Percentiles rank a stretch among this genome's conserved stretches.
Evolutionary conservation across 108 stramenopile genomes (phyloP).

Genomic region (Fragilariopsis cylindrus): DNA sequence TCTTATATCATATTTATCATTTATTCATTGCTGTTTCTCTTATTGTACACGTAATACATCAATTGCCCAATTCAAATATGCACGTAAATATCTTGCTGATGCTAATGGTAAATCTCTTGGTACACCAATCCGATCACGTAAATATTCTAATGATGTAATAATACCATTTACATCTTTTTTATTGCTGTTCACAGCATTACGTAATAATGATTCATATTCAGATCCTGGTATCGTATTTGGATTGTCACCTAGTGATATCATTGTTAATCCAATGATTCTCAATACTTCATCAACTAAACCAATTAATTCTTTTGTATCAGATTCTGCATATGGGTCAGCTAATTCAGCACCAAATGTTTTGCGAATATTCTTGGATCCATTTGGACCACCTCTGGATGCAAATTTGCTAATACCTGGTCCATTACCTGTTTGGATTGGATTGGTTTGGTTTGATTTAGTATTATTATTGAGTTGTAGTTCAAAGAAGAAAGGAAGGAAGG

Average conservation of each 20-base stretch:
- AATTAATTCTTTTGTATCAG: slow-evolving; percentile 45
- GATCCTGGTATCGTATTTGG: slow-evolving; percentile 24
- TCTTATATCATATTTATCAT: no score
- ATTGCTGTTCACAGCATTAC: background rate
- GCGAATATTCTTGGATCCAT: slow-evolving; percentile 73
- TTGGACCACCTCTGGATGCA: slow-evolving; percentile 75
- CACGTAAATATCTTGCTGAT: slow-evolving; percentile 72
- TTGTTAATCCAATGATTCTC: slow-evolving; percentile 51
- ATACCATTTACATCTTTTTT: slow-evolving; percentile 41
- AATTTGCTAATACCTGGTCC: slow-evolving; percentile 54
- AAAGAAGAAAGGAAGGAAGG: background rate
- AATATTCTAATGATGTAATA: slow-evolving; percentile 57
- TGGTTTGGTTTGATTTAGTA: no score
- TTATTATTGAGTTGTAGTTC: background rate
- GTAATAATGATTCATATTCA: background rate
- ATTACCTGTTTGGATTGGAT: background rate
- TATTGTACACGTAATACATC: slow-evolving; percentile 13
- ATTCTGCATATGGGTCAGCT: slow-evolving; percentile 78
- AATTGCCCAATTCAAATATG: slow-evolving; percentile 82
- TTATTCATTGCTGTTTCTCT: no score
- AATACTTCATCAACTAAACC: slow-evolving; percentile 63
- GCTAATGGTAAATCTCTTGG: slow-evolving; percentile 82
- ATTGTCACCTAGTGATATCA: slow-evolving; percentile 46
- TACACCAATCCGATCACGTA: slow-evolving; percentile 81
- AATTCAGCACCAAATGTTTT: slow-evolving; percentile 80